Evolutionary conservation across 2,329 filamentous ascomycete genomes (phyloP), one percentile per base, ranked within the genome.

Genomic region (Scytalidium lignicola): DNA sequence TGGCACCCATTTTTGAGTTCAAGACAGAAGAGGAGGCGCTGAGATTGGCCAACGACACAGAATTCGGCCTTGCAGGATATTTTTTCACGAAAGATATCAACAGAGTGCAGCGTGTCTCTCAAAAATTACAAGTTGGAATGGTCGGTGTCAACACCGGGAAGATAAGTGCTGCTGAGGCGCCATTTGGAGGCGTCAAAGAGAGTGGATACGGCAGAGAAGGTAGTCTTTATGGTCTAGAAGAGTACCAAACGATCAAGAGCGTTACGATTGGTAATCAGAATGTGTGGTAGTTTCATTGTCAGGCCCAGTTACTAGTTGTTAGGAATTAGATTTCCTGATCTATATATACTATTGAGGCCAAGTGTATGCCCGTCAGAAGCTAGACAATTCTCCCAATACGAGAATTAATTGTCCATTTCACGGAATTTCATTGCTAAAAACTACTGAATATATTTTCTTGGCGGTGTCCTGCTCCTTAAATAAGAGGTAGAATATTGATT

Each of bases 1-100:
- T 96, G 0, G 91, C 90, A 0, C 90, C 87, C 0, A 70, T 96
- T 17, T 96, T 95, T 74, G 76, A 82, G 41, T 96, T 96, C 64
- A 79, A 88, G 45, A 88, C 84, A 0, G 91, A 96, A 69, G 82
- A 85, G 46, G 90, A 96, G 61, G 91, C 95, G 3, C 82, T 96
- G 21, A 73, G 79, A 51, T 70, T 91, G 56, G 91, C 91, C 5
- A 96, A 96, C 69, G 68, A 72, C 41, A 76, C 87, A 2, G 83
- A 90, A 47, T 90, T 96, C 29, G 91, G 91, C 1, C 76, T 96
- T 41, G 91, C 91, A 0, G 91, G 88, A 0, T 96, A 96, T 72
- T 95, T 96, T 73, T 96, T 87, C 75, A 90, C 79, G n/a, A 67
- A 71, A 43, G 76, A 86, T 59, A 51, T 85, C 18, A 70, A 75